Conservation (phyloP, 2,329 filamentous ascomycete species). For the Trichoderma atroviride region DNA sequence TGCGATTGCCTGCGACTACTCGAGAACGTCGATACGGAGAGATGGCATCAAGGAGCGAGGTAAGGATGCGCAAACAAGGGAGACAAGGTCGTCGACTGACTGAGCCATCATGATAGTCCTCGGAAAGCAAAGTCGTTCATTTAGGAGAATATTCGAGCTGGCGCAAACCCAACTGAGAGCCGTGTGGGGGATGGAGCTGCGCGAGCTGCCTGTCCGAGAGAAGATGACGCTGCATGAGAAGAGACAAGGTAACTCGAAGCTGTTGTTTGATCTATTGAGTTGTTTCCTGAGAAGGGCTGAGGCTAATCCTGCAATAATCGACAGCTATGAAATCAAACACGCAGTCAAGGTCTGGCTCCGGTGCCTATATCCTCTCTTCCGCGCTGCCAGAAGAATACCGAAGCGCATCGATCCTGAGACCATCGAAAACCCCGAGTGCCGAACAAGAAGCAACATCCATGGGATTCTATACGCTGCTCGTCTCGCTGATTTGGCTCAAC, state of each 20-base stretch:
- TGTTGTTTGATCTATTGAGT: not conserved
- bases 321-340: constrained; percentile 49
- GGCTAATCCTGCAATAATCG: not conserved
- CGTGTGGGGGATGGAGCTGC: constrained; percentile 90
- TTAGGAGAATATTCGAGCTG: constrained; percentile 74
- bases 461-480: constrained; percentile 77
- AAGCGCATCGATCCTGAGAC: constrained; percentile 65
- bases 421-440: constrained; percentile 65
- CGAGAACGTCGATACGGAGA: constrained; percentile 60
- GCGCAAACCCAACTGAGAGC: constrained; percentile 72
- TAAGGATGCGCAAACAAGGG: constrained; percentile 34
- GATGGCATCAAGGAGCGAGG: constrained; percentile 67
- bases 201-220: constrained; percentile 78
- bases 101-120: constrained; percentile 58
- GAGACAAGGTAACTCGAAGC: constrained; percentile 62
- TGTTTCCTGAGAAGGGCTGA: not conserved
- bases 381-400: constrained; percentile 71
- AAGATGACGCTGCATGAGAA: constrained; percentile 78
- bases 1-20: constrained; percentile 67
- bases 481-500: constrained; percentile 75
- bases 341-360: constrained; percentile 60
- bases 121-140: constrained; percentile 68
- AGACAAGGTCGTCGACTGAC: not conserved
- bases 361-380: constrained; percentile 77
- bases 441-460: constrained; percentile 77